Evolutionary conservation across 2,329 filamentous ascomycete genomes (phyloP).

Genomic region (Diaporthe citrichinensis): DNA sequence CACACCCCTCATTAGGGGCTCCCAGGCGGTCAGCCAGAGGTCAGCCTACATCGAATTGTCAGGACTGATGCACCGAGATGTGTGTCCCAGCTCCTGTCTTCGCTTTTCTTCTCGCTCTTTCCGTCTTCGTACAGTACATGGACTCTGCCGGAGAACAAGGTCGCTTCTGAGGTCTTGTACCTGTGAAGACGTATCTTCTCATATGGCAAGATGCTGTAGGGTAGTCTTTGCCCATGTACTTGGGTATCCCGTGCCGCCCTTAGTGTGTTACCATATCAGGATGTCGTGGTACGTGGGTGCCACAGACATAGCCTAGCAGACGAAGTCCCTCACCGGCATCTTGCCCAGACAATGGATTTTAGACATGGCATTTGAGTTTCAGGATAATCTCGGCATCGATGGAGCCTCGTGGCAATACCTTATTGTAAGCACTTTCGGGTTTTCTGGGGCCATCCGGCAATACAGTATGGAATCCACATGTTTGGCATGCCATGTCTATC

Average conservation of each 20-base stretch:
- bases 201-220: no score
- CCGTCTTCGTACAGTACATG: background rate
- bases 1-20: background rate
- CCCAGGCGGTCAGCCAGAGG: conserved; percentile 15
- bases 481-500: background rate
- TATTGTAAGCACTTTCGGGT: background rate
- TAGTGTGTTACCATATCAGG: background rate
- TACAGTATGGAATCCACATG: background rate
- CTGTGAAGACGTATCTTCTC: background rate
- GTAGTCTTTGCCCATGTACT: no score
- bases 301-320: background rate
- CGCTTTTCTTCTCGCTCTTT: background rate
- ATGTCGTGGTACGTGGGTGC: background rate
- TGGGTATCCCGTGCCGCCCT: background rate
- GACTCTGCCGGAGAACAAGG: background rate
- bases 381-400: conserved; percentile 7
- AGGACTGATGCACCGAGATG: background rate
- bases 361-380: conserved; percentile 8
- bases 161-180: background rate
- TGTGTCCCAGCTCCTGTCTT: background rate
- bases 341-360: background rate
- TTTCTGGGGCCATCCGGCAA: conserved; percentile 1
- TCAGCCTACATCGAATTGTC: background rate
- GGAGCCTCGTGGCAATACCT: background rate
- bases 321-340: background rate